Percentiles rank a stretch among this genome's conserved stretches.
Conservation (phyloP, 2,329 filamentous ascomycete genomes). For the Pseudogymnoascus sp. region DNA sequence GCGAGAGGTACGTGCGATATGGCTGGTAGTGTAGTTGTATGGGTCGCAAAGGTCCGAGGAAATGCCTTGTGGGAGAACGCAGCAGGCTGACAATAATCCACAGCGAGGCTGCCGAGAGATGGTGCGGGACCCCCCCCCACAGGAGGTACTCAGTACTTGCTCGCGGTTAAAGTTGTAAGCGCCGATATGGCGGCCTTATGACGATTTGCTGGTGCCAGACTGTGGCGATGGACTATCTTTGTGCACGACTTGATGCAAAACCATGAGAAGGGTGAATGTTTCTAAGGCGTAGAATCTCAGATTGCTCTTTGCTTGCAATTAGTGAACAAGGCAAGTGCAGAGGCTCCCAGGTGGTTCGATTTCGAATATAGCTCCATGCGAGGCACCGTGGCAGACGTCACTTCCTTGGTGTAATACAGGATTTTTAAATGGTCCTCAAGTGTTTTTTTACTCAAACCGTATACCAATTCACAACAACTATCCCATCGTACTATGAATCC, state of each 20-base stretch:
- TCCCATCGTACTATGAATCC: background rate
- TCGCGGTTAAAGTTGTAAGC: constrained; percentile 4
- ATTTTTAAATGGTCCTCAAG: too few species aligned
- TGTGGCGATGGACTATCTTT: background rate
- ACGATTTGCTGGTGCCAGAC: background rate
- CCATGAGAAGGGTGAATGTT: background rate
- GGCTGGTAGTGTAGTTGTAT: background rate
- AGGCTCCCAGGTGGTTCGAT: background rate
- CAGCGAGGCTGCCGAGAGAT: constrained; percentile 5
- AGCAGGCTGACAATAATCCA: constrained; percentile 7
- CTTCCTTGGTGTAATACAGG: background rate
- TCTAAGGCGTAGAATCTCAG: background rate
- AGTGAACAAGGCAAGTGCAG: background rate
- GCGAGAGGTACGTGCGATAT: background rate
- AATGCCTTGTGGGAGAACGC: constrained; percentile 2
- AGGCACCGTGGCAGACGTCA: background rate
- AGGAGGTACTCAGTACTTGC: constrained; percentile 1
- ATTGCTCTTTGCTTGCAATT: background rate
- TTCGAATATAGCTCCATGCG: background rate
- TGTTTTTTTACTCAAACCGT: background rate
- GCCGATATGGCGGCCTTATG: background rate
- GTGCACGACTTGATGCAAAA: background rate
- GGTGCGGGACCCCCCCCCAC: background rate
- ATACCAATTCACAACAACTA: background rate
- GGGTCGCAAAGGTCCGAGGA: background rate